Evolutionary conservation across 1,284 basidiomycete genomes (phyloP).

Genomic region (Puccinia hordei): DNA sequence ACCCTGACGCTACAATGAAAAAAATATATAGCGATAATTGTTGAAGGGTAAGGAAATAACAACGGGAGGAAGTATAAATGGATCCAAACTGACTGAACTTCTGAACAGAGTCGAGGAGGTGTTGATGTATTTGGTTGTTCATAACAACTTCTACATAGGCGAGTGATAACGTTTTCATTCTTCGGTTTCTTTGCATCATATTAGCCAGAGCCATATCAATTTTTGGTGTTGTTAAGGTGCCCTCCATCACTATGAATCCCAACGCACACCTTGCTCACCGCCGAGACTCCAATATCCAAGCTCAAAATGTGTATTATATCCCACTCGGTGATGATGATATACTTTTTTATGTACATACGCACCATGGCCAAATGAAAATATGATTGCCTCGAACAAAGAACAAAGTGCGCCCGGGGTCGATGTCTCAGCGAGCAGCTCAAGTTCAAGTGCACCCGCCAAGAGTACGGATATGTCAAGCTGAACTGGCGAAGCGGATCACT

Average conservation of each 20-base stretch:
- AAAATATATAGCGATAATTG: too few species aligned
- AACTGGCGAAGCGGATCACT: too few species aligned
- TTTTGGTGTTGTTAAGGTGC: neutral
- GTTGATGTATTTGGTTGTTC: neutral
- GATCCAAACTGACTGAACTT: neutral
- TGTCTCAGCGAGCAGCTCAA: too few species aligned
- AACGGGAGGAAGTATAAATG: neutral
- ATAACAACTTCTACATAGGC: too few species aligned
- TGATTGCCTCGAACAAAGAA: too few species aligned
- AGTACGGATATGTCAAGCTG: too few species aligned
- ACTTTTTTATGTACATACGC: too few species aligned
- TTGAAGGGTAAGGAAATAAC: neutral
- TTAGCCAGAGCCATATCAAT: neutral
- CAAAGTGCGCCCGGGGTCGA: too few species aligned
- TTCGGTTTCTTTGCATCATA: constrained; percentile 33
- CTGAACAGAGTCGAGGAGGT: neutral
- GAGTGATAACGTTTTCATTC: neutral
- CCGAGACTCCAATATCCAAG: neutral
- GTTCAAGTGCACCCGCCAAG: too few species aligned
- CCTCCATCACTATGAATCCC: constrained; percentile 20
- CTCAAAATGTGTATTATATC: neutral
- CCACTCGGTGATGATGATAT: too few species aligned
- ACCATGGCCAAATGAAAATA: too few species aligned
- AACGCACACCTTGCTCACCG: neutral
- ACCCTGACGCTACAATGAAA: neutral